A percentile compares a stretch with the other conserved stretches of the same genome.
Conservation (phyloP, 345 rosid genomes). For the rapeseed (Brassica napus) region DNA sequence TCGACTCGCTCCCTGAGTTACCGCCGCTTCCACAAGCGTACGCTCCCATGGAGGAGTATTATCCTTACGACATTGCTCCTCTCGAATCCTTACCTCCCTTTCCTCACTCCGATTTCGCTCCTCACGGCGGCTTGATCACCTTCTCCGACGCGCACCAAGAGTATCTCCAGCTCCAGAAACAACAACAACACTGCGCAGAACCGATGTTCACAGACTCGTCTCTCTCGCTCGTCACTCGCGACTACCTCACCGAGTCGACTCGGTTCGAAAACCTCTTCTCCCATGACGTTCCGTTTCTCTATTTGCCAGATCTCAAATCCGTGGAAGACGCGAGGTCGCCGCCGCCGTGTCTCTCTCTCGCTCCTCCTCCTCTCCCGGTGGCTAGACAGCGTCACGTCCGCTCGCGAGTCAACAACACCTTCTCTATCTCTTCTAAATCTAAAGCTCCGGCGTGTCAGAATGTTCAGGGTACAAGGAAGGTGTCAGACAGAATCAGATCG, state of each 20-base stretch:
- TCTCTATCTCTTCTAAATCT: slow-evolving; percentile 15
- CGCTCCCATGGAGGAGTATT: slow-evolving; percentile 15
- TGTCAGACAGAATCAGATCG: slow-evolving; percentile 50
- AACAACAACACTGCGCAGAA: not conserved
- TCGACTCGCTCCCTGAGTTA: slow-evolving; percentile 29
- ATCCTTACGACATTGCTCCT: not conserved
- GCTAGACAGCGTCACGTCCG: not conserved
- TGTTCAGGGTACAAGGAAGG: slow-evolving; percentile 18
- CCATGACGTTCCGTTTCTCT: slow-evolving; percentile 19
- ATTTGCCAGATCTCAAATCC: slow-evolving; percentile 30
- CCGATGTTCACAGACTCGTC: slow-evolving; percentile 5
- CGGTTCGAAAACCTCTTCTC: not conserved
- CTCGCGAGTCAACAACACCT: not conserved
- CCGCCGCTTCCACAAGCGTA: slow-evolving; percentile 33
- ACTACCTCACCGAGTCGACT: slow-evolving; percentile 23
- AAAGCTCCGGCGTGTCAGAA: not conserved
- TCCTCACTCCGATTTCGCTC: slow-evolving; percentile 35
- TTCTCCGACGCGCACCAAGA: slow-evolving; percentile 11
- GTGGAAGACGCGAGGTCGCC: slow-evolving; percentile 5
- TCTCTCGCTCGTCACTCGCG: slow-evolving; percentile 15
- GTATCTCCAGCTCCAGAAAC: not conserved
- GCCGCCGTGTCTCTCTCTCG: not conserved
- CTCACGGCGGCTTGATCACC: not conserved
- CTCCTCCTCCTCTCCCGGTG: slow-evolving; percentile 10
- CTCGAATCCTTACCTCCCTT: slow-evolving; percentile 29